Evolutionary conservation across 2,329 filamentous ascomycete genomes (phyloP).

Genomic region (Neonectria ditissima): DNA sequence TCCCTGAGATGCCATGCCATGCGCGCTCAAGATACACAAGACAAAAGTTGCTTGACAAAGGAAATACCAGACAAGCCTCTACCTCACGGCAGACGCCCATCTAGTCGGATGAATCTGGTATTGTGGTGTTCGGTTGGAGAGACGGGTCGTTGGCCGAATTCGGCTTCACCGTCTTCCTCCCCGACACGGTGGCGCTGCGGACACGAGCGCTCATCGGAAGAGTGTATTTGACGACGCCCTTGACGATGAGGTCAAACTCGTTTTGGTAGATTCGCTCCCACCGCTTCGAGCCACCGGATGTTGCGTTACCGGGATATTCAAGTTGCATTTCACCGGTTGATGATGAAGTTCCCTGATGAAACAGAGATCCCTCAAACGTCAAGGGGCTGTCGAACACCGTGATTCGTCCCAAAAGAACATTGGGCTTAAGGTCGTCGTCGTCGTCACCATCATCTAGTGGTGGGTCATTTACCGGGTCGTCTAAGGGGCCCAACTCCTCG

Average conservation of each 20-base stretch:
- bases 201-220: conserved; percentile 71
- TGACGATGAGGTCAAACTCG: conserved; percentile 92
- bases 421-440: conserved; percentile 71
- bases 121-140: conserved; percentile 82
- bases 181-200: conserved; percentile 70
- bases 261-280: conserved; percentile 94
- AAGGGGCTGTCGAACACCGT: conserved; percentile 88
- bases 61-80: conserved; percentile 39
- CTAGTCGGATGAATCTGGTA: conserved; percentile 37
- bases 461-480: conserved; percentile 53
- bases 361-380: conserved; percentile 89
- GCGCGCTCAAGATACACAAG: conserved; percentile 51
- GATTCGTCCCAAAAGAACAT: conserved; percentile 92
- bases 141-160: conserved; percentile 72
- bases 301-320: conserved; percentile 86
- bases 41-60: conserved; percentile 41
- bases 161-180: conserved; percentile 69
- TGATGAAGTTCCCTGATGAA: conserved; percentile 77
- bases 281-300: conserved; percentile 83
- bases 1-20: conserved; percentile 51
- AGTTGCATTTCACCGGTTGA: conserved; percentile 89
- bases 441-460: conserved; percentile 72
- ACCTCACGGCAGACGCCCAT: conserved; percentile 23
- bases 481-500: conserved; percentile 42
- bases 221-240: conserved; percentile 88